Evolutionary conservation across 257 asterid genomes (phyloP).

Genomic region (Przewalskia tangutica): DNA sequence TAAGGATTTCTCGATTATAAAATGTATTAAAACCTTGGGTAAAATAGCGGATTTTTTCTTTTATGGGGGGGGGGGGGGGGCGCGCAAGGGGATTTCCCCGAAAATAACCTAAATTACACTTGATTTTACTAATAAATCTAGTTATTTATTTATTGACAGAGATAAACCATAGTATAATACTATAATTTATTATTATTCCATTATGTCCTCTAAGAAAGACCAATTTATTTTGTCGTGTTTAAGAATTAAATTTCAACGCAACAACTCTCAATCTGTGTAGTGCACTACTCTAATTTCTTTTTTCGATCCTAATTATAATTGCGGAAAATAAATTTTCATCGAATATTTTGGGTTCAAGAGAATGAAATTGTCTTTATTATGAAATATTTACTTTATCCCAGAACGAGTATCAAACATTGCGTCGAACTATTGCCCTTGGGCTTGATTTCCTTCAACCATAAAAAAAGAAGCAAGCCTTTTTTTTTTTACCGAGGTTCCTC

Average conservation of each 20-base stretch:
- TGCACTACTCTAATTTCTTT: not conserved
- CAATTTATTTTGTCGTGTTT: not conserved
- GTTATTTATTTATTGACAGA: not conserved
- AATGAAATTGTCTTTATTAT: not conserved
- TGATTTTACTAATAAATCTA: too few relatives aligned
- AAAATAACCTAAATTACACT: too few relatives aligned
- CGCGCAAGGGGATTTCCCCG: too few relatives aligned
- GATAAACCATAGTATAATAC: not conserved
- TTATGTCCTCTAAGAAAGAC: not conserved
- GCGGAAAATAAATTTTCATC: not conserved
- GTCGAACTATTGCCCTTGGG: too few relatives aligned
- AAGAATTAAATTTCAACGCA: not conserved
- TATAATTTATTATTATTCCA: not conserved
- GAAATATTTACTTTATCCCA: not conserved
- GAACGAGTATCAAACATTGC: not conserved
- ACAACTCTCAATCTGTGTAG: not conserved
- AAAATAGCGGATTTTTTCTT: too few relatives aligned
- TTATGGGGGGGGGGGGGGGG: not conserved
- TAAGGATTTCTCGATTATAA: too few relatives aligned
- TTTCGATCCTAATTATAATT: not conserved
- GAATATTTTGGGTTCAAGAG: not conserved
- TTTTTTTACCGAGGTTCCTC: too few relatives aligned
- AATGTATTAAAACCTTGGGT: too few relatives aligned
- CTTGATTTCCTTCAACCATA: too few relatives aligned
- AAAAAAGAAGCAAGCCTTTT: too few relatives aligned